Evolutionary conservation across 2,329 filamentous ascomycete species (phyloP).

Genomic region (Botrytis squamosa): DNA sequence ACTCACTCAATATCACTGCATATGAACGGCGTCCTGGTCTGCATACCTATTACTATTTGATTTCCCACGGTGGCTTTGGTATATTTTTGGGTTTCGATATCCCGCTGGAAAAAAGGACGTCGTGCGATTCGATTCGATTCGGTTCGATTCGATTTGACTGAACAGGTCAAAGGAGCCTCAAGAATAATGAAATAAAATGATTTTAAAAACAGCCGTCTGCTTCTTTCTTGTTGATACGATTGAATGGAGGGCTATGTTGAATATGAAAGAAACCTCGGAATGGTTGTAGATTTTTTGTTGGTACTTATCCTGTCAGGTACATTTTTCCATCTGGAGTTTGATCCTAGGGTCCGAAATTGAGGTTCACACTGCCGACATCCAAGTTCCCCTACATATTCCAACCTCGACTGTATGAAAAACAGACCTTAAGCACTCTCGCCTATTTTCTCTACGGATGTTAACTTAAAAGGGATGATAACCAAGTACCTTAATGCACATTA

Average conservation of each 20-base stretch:
- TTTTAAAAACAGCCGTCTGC: background rate
- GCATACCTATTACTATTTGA: background rate
- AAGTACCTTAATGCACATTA: background rate
- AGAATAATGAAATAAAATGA: constrained; percentile 1
- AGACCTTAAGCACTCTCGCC: background rate
- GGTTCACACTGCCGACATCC: background rate
- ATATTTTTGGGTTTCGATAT: background rate
- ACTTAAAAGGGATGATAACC: background rate
- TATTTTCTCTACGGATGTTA: background rate
- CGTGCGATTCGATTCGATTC: background rate
- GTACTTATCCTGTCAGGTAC: background rate
- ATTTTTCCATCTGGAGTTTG: background rate
- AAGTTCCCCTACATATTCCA: background rate
- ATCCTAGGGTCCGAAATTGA: background rate
- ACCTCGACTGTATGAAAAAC: background rate
- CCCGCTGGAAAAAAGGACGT: background rate
- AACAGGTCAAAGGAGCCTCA: background rate
- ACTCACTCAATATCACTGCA: constrained; percentile 8
- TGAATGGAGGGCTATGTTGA: background rate
- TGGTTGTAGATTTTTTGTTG: background rate
- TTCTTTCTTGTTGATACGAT: background rate
- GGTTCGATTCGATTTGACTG: background rate
- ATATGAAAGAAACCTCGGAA: background rate
- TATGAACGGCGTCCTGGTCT: constrained; percentile 11
- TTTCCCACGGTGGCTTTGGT: background rate